Base-by-base conservation (phyloP, 192 early-diverging fungal species). In the Mortierella claussenii region DNA sequence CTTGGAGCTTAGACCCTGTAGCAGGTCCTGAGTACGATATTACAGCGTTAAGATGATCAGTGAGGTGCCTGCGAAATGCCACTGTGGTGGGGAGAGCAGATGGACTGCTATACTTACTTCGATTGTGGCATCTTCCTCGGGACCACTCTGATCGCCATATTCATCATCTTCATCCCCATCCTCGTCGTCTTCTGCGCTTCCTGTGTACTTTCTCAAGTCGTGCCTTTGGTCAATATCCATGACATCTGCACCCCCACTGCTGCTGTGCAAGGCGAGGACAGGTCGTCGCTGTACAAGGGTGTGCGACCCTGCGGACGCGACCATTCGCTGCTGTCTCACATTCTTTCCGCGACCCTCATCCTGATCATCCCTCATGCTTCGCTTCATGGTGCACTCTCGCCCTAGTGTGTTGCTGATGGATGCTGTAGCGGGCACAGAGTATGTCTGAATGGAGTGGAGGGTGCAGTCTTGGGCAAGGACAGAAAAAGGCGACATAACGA, bases 1-100 rank as follows among this genome's bases (percentile, higher is more conserved):
- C 30, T 43, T 50, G 8, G 57, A 55, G 4, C 33, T 44, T 23
- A 69, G 30, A 15, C 30, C 50, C 32, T 13, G 27, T 13, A 69
- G 40, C 46, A 69, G 46, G 17, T 37, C 51, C 67, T 69, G 49
- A n/a, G n/a, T n/a, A n/a, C n/a, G n/a, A n/a, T n/a, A n/a, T n/a
- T n/a, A n/a, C n/a, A n/a, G n/a, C n/a, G n/a, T n/a, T n/a, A n/a
- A n/a, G n/a, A n/a, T n/a, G n/a, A n/a, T n/a, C n/a, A n/a, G n/a
- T n/a, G n/a, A n/a, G n/a, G n/a, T n/a, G n/a, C n/a, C n/a, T n/a
- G n/a, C n/a, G n/a, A n/a, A n/a, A n/a, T n/a, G n/a, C n/a, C n/a
- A n/a, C n/a, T n/a, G n/a, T n/a, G n/a, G n/a, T n/a, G n/a, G n/a
- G n/a, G n/a, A n/a, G n/a, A n/a, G n/a, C n/a, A n/a, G n/a, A n/a